Conservation (phyloP, 225 moss, liverwort and hornwort species). For the Bryum argenteum region DNA sequence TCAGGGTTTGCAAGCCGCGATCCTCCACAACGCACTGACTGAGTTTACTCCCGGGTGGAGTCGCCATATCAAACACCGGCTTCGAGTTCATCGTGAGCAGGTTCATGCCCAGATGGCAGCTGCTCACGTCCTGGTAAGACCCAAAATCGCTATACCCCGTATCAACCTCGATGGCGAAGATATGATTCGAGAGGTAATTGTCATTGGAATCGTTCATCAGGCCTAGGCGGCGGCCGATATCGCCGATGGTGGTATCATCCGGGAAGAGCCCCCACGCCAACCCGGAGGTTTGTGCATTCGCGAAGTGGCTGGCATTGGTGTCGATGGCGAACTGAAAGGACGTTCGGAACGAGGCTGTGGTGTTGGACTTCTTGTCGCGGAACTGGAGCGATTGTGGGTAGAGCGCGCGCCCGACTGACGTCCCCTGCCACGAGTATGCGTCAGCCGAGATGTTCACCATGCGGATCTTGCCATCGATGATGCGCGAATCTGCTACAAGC, state of each 20-base stretch:
- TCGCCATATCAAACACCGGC: constrained; percentile 50
- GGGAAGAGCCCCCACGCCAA: constrained; percentile 43
- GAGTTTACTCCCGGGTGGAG: constrained; percentile 27
- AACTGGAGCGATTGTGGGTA: constrained; percentile 28
- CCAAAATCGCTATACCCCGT: constrained; percentile 23
- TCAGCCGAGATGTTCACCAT: constrained; percentile 24
- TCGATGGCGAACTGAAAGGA: constrained; percentile 52
- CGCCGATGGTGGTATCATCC: constrained; percentile 25
- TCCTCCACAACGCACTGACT: constrained; percentile 45
- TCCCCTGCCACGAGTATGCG: not conserved
- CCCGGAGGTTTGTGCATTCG: constrained; percentile 10
- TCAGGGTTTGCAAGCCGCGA: constrained; percentile 33
- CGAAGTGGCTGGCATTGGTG: not conserved
- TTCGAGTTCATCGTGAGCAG: constrained; percentile 47
- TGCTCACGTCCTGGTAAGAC: constrained; percentile 31
- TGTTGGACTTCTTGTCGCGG: constrained; percentile 20
- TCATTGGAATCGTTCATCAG: constrained; percentile 28
- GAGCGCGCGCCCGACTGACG: constrained; percentile 25
- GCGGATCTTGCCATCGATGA: constrained; percentile 16
- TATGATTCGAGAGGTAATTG: constrained; percentile 33
- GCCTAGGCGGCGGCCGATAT: constrained; percentile 9
- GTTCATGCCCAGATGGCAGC: constrained; percentile 52
- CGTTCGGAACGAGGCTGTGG: constrained; percentile 40
- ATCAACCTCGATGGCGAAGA: constrained; percentile 53
- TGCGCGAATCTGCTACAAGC: constrained; percentile 27